These are phyloP conservation scores for Eucalyptus grandis DNA, from an alignment of 345 rosid genomes.

Conservation along the genomic window DNA sequence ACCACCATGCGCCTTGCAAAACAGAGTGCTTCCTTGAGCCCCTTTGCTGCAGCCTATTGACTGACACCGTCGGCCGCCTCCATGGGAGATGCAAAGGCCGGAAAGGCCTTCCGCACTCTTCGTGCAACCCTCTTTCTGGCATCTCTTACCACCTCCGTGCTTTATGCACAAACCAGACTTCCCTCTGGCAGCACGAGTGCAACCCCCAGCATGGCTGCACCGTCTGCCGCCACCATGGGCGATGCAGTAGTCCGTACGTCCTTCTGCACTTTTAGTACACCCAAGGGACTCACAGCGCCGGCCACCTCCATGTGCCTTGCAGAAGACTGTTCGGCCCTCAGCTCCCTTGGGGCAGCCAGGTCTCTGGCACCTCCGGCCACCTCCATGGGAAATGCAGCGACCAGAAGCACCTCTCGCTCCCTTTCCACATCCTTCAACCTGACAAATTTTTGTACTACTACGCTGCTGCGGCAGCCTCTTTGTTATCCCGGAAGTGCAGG, in stretches of 20 bases:
- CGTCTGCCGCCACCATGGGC: conserved; percentile 99
- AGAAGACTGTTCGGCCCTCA: conserved; percentile 98
- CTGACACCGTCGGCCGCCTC: conserved; percentile 95
- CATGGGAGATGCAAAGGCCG: conserved; percentile 96
- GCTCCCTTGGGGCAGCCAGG: conserved; percentile 94
- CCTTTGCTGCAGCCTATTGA: conserved; percentile 75
- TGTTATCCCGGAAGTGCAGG: conserved; percentile 80
- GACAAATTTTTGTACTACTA: conserved; percentile 61
- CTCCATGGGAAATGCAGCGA: conserved; percentile 97
- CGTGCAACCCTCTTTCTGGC: conserved; percentile 75
- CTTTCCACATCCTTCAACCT: conserved; percentile 89
- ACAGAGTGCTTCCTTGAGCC: conserved; percentile 98
- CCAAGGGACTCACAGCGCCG: conserved; percentile 93
- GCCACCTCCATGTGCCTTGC: conserved; percentile 99
- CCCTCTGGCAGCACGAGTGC: conserved; percentile 92
- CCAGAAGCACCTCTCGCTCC: conserved; percentile 99
- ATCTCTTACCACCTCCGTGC: conserved; percentile 98
- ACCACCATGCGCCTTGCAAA: conserved; percentile 98
- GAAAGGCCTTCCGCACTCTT: conserved; percentile 97
- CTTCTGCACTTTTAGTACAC: conserved; percentile 98
- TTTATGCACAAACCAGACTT: conserved; percentile 91
- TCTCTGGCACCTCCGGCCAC: conserved; percentile 94
- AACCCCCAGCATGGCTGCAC: conserved; percentile 60
- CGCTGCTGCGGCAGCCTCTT: conserved; percentile 49
- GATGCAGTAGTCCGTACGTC: conserved; percentile 87